A percentile compares a stretch with the other conserved stretches of the same genome.
Evolutionary conservation across 441 rosid genomes (phyloP).

Genomic region (Corymbia calophylla): DNA sequence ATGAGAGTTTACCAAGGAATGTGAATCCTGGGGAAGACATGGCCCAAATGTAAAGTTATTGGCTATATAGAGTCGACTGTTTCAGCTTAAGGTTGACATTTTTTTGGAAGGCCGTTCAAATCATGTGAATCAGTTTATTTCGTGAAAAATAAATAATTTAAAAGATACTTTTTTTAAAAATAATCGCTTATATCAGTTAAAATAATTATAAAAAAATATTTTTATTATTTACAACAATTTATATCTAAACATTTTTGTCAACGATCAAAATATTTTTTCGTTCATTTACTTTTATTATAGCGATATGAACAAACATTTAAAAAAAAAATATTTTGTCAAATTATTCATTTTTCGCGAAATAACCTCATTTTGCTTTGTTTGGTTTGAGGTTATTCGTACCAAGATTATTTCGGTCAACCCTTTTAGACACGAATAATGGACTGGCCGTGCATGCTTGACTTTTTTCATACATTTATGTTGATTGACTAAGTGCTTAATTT

Average conservation of each 20-base stretch:
- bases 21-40: background rate
- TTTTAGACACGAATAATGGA: background rate
- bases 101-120: background rate
- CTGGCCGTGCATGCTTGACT: background rate
- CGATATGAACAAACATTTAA: background rate
- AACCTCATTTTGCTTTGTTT: background rate
- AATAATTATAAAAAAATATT: background rate
- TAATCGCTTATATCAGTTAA: background rate
- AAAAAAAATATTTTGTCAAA: background rate
- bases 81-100: background rate
- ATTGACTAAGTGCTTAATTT: background rate
- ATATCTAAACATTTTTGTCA: too few species aligned
- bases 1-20: background rate
- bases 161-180: background rate
- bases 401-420: background rate
- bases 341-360: background rate
- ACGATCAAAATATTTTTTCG: too few species aligned
- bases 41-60: background rate
- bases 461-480: background rate
- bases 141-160: accelerated
- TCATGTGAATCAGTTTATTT: background rate
- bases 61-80: background rate
- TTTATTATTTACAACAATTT: background rate
- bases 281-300: background rate
- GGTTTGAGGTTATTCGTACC: background rate